These are phyloP conservation scores for Yamadazyma sp. DNA, from an alignment of 805 yeast genomes.

Conservation along the genomic window DNA sequence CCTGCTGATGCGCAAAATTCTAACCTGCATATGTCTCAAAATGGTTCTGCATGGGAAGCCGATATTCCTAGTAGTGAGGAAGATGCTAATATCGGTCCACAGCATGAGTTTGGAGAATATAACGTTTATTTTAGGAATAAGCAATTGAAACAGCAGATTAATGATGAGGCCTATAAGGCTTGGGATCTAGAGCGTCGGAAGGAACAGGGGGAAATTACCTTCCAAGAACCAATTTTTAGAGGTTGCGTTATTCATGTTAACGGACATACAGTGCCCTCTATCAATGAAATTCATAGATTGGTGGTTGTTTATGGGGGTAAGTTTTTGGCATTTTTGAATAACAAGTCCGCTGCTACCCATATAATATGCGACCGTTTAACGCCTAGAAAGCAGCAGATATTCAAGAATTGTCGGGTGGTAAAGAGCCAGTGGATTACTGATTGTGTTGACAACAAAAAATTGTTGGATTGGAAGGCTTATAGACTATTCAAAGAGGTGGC, in stretches of 20 bases:
- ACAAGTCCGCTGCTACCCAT: conserved; percentile 79
- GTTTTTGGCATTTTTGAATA: conserved; percentile 64
- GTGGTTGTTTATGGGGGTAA: conserved; percentile 80
- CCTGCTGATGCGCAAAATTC: too few species aligned
- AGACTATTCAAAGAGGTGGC: conserved; percentile 49
- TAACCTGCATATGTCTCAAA: neutral
- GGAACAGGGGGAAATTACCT: conserved; percentile 18
- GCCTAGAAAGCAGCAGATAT: conserved; percentile 68
- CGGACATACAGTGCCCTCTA: conserved; percentile 85
- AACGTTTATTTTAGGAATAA: conserved; percentile 65
- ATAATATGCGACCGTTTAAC: conserved; percentile 79
- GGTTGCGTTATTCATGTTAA: conserved; percentile 76
- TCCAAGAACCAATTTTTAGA: conserved; percentile 47
- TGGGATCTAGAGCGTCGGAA: conserved; percentile 47
- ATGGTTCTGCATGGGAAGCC: conserved; percentile 1
- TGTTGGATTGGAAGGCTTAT: conserved; percentile 73
- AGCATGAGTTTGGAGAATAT: conserved; percentile 63
- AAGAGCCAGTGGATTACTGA: conserved; percentile 80
- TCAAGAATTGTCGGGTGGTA: conserved; percentile 69
- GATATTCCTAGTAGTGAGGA: conserved; percentile 1
- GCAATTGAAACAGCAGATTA: conserved; percentile 57
- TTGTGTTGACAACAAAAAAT: conserved; percentile 46
- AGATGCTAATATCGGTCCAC: conserved; percentile 8
- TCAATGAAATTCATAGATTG: conserved; percentile 65
- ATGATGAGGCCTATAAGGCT: conserved; percentile 48